Evolutionary conservation across 441 rosid genomes (phyloP), one percentile per base, ranked within the genome.

Genomic region (Theobroma grandiflorum): DNA sequence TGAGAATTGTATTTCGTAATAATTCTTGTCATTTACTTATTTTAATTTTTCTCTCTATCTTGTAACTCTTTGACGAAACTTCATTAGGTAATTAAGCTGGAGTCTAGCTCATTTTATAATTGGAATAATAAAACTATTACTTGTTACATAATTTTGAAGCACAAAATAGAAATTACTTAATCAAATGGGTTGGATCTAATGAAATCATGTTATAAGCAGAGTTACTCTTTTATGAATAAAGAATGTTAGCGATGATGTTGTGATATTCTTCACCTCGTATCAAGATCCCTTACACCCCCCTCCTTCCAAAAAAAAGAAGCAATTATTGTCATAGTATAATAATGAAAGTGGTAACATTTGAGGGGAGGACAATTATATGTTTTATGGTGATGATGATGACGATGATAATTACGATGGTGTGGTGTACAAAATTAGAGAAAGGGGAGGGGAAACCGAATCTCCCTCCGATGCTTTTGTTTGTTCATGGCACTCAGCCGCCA

Each of bases 401-500:
- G 15, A 31, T 12, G 9, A 20, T 33, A 38, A 18, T 6, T 16
- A 38, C 3, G 7, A 7, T 6, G 45, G 69, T 26, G 52, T 43
- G 58, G 47, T 14, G 58, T 20, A 67, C 16, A 49, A 2, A 45
- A 35, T 10, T 0, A 64, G 69, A 12, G 26, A 14, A 7, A 18
- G 9, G 65, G 18, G 0, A 59, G 16, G 37, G 40, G n/a, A 35
- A 35, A 64, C 66, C 40, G 45, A 35, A 64, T 64, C 43, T 64
- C 69, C 37, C 69, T 64, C 22, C 4, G 47, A 16, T 4, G 20
- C 10, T 0, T 15, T 70, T 70, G 58, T 14, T 70, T 70, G 74
- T 20, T 31, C 33, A 31, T 33, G 75, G 16, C 26, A 18, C 71
- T 70, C 84, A 84, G 95, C 95, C 92, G 91, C 91, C 95, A 85